Conservation (phyloP, 1,284 basidiomycete genomes). For the Ganoderma lingzhi region DNA sequence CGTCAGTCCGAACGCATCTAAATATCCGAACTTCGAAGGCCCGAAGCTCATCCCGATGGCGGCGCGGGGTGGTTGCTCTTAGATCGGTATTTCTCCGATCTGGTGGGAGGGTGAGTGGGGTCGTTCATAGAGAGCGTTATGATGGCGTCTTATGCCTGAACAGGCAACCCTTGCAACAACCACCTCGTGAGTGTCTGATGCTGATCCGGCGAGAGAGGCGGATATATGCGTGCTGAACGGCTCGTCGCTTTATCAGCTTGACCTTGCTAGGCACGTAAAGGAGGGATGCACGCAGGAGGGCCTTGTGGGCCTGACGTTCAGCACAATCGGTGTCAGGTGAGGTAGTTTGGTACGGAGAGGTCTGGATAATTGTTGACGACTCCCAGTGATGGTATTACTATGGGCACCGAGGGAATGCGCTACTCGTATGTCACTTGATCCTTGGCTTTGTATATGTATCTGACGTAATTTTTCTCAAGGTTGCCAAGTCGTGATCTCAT, state of each 20-base stretch:
- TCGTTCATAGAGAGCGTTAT: neutral
- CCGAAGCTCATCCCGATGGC: neutral
- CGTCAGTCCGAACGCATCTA: neutral
- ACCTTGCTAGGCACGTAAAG: slow-evolving; percentile 78
- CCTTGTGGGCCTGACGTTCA: slow-evolving; percentile 81
- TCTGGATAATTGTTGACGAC: neutral
- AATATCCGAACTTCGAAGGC: neutral
- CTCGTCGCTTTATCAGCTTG: slow-evolving; percentile 57
- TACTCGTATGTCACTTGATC: slow-evolving; percentile 69
- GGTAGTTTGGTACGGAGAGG: neutral
- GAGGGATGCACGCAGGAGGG: slow-evolving; percentile 80
- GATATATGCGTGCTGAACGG: neutral
- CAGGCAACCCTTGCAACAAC: slow-evolving; percentile 84
- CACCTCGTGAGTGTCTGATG: slow-evolving; percentile 63
- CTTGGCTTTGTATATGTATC: neutral
- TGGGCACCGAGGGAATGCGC: slow-evolving; percentile 88
- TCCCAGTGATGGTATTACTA: slow-evolving; percentile 80
- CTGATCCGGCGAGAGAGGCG: neutral
- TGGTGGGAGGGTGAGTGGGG: slow-evolving; percentile 83
- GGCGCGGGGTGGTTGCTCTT: slow-evolving; percentile 13
- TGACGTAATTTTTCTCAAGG: slow-evolving; percentile 47
- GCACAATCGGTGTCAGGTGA: slow-evolving; percentile 83
- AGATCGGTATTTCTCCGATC: slow-evolving; percentile 86
- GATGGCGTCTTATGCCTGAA: slow-evolving; percentile 3
- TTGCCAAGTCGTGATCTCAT: slow-evolving; percentile 91